Base-by-base conservation (phyloP, 305 asterid species). In the Fraxinus greggii region DNA sequence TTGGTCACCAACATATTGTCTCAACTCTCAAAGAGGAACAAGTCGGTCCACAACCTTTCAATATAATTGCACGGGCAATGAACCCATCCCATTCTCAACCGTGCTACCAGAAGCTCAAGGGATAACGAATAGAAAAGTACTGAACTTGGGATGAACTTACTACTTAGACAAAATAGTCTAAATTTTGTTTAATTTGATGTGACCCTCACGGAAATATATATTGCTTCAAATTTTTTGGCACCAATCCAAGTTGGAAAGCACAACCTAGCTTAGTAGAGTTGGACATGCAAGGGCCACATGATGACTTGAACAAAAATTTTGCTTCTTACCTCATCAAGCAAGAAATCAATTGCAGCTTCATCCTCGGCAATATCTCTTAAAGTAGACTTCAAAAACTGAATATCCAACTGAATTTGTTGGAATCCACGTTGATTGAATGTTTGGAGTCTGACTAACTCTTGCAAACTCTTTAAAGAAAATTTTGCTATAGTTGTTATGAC, bases 361-460 rank as follows among this genome's bases (percentile, higher is more conserved):
- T 95, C 98, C 67, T 94, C 98, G 1, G 95, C 90, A 61, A 90
- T 85, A 38, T 94, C 95, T 90, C 92, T 94, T 35, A 94, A 80
- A 79, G 92, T 78, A 77, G 83, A 83, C 93, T 91, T 94, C 83
- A 95, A 83, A 81, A 92, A 95, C 91, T 95, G 91, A 86, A 94
- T 92, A 83, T 95, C 99, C 91, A 95, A 81, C 78, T 94, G 99
- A 81, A 95, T 93, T 86, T 95, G 99, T 86, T 95, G 99, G 87
- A 94, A 94, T 65, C 99, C 99, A 76, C 98, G 91, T 9, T 97
- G 93, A 74, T 94, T 95, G 84, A 86, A 95, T 69, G 97, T 94
- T 76, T 92, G 99, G 70, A 93, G 97, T 24, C 98, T 90, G 80
- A 89, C 98, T 85, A 89, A 88, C 88, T 95, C 99, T 90, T 94